Evolutionary conservation across 2,329 filamentous ascomycete species (phyloP), one percentile per base, ranked within the genome.

Genomic region (Nannizzia gypsea): DNA sequence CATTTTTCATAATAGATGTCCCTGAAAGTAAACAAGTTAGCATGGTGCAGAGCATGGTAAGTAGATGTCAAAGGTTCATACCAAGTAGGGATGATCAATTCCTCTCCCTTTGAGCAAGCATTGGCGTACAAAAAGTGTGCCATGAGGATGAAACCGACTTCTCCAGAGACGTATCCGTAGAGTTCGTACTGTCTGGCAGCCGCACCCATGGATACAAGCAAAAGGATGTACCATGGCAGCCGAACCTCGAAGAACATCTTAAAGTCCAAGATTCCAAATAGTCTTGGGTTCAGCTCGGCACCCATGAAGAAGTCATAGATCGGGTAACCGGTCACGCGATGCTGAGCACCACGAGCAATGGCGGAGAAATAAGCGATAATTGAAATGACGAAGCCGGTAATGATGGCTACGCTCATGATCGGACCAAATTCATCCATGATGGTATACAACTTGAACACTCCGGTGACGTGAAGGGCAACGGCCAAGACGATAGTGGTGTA

Each of bases 1-100:
- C 89, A 91, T 77, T 96, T 96, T 80, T 96, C 90, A 68, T 90
- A 92, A 79, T 95, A 95, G 87, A 96, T 95, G 69, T 96, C 90
- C 87, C 81, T 83, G 58, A n/a, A 26, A 9, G 20, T 26, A 22
- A 22, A 42, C 31, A 48, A 26, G 59, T 60, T 44, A 52, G 54
- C 6, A 22, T 40, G 6, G 24, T 50, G 28, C 36, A 36, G 11
- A 38, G 11, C 17, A 55, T 31, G 6, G 6, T 59, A 59, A n/a
- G 15, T 31, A 5, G 15, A 24, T 55, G 2, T 26, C 13, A 11
- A 17, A 24, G 6, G 9, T 22, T 40, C 78, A 68, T 72, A 83
- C 84, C 90, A 96, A 56, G 89, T 93, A 6, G 88, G 88, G 61
- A 90, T 82, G 73, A 96, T 96, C 71, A 90, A 83, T 75, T 96